These are phyloP conservation scores for Trichoderma sp. DNA, from an alignment of 2,329 filamentous ascomycete genomes.

Conservation along the genomic window DNA sequence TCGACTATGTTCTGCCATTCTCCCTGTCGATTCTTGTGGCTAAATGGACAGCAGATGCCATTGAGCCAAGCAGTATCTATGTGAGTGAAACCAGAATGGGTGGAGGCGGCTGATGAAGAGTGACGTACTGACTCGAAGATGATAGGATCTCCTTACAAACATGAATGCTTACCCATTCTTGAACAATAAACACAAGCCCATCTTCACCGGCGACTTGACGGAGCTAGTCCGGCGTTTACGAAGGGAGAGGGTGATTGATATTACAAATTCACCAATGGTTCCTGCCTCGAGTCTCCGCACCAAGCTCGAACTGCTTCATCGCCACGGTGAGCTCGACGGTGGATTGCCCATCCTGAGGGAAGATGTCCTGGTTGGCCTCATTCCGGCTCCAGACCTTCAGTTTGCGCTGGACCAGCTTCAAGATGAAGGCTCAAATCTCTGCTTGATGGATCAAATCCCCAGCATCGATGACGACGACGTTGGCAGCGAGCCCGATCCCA, in stretches of 20 bases:
- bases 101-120: neutral
- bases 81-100: constrained; percentile 54
- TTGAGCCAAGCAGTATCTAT: constrained; percentile 93
- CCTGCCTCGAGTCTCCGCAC: constrained; percentile 71
- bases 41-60: constrained; percentile 97
- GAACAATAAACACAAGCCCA: constrained; percentile 91
- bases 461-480: constrained; percentile 64
- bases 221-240: constrained; percentile 80
- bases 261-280: constrained; percentile 77
- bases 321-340: constrained; percentile 85
- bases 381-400: constrained; percentile 90
- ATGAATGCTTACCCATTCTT: constrained; percentile 98
- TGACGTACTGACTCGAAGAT: constrained; percentile 22
- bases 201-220: constrained; percentile 83
- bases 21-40: constrained; percentile 87
- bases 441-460: constrained; percentile 73
- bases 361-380: constrained; percentile 79
- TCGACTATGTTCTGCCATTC: constrained; percentile 94
- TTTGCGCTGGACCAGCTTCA: constrained; percentile 83
- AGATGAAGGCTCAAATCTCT: constrained; percentile 70
- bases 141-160: constrained; percentile 81
- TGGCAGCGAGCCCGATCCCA: constrained; percentile 58
- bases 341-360: constrained; percentile 83
- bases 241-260: constrained; percentile 80
- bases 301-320: constrained; percentile 79